phyloP scores from a whole-genome alignment of 2,329 filamentous ascomycete species.

The Furcasterigmium sp. region DNA sequence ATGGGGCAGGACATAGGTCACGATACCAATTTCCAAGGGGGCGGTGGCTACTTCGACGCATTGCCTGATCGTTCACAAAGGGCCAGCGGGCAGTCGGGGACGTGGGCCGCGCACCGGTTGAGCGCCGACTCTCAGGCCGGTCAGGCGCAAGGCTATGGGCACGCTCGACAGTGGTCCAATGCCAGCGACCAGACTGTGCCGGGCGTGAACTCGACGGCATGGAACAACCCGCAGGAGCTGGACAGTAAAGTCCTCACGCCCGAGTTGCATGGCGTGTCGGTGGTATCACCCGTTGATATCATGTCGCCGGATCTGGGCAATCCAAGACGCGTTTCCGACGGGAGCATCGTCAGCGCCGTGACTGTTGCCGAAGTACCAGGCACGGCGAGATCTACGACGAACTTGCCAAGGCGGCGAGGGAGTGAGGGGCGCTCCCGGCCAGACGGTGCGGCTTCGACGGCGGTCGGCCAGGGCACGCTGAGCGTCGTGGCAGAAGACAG shows the following conservation, averaged over 20 bases:
- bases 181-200: slow-evolving; percentile 36
- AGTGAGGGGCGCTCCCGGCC: slow-evolving; percentile 3
- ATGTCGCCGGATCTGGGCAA: neutral
- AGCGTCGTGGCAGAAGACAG: slow-evolving; percentile 37
- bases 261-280: slow-evolving; percentile 25
- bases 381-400: neutral
- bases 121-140: slow-evolving; percentile 33
- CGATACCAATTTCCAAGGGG: slow-evolving; percentile 16
- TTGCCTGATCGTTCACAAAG: slow-evolving; percentile 11
- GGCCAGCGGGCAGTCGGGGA: slow-evolving; percentile 14
- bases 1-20: slow-evolving; percentile 21
- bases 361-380: neutral
- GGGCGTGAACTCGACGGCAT: slow-evolving; percentile 14
- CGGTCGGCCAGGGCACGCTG: slow-evolving; percentile 12
- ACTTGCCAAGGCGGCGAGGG: slow-evolving; percentile 1
- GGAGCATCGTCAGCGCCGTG: slow-evolving; percentile 2
- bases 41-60: slow-evolving; percentile 23
- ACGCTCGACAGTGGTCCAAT: slow-evolving; percentile 37
- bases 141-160: slow-evolving; percentile 16
- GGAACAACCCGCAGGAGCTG: slow-evolving; percentile 29
- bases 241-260: slow-evolving; percentile 24
- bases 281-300: slow-evolving; percentile 9
- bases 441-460: neutral
- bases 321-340: neutral
- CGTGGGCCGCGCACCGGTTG: slow-evolving; percentile 16